Conservation (phyloP, 225 moss, liverwort and hornwort genomes). For the Polytrichum commune region DNA sequence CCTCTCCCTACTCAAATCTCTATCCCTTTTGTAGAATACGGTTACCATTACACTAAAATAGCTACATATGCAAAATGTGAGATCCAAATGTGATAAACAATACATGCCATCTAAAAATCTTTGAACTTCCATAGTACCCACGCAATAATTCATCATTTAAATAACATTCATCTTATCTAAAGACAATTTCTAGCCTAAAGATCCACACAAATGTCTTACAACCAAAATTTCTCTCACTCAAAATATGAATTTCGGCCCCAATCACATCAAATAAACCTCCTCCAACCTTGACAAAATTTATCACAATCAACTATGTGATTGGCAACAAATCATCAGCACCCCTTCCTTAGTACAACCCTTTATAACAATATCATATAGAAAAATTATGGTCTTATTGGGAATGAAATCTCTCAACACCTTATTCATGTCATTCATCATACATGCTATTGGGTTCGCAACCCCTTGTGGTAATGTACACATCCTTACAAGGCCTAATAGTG, state of each 20-base stretch:
- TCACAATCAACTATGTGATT: not conserved
- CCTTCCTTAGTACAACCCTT: too few species aligned
- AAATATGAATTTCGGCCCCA: not conserved
- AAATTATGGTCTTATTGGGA: too few species aligned
- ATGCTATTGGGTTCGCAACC: too few species aligned
- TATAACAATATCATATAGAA: too few species aligned
- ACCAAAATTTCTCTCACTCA: not conserved
- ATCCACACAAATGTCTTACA: conserved; percentile 4
- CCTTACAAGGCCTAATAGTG: too few species aligned
- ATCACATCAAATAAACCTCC: not conserved
- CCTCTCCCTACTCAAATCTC: not conserved
- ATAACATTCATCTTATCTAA: not conserved
- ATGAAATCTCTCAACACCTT: too few species aligned
- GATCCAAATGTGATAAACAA: conserved; percentile 17
- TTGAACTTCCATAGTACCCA: not conserved
- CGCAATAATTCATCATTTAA: not conserved
- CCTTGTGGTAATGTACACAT: too few species aligned
- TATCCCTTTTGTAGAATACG: conserved; percentile 8
- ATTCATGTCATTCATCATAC: too few species aligned
- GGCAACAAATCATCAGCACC: not conserved
- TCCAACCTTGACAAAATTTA: not conserved
- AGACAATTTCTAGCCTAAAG: not conserved
- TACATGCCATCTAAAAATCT: conserved; percentile 2
- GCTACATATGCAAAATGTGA: conserved; percentile 18
- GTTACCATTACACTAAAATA: not conserved